phyloP scores from a whole-genome alignment of 345 rosid species.

The Jatropha curcas region DNA sequence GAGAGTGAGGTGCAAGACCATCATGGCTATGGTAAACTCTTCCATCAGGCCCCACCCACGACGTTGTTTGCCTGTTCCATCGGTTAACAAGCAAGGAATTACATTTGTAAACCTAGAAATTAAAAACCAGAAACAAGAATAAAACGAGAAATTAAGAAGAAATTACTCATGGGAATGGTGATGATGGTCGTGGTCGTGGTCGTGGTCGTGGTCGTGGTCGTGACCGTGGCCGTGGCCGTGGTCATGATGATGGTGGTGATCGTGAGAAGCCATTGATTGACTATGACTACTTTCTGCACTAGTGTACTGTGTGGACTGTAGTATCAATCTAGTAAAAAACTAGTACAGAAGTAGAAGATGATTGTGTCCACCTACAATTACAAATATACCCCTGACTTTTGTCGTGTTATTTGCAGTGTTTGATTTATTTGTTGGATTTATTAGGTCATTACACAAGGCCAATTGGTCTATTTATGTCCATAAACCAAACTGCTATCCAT shows the following conservation, averaged over 20 bases:
- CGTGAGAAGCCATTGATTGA: slow-evolving; percentile 17
- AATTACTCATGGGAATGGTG: slow-evolving; percentile 39
- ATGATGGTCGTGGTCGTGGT: slow-evolving; percentile 29
- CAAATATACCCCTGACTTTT: no score
- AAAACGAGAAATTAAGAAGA: not conserved
- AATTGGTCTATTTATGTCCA: no score
- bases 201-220: slow-evolving; percentile 13
- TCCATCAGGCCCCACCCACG: slow-evolving; percentile 82
- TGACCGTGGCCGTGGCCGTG: no score
- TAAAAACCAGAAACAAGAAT: not conserved
- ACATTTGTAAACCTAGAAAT: not conserved
- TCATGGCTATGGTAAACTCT: slow-evolving; percentile 91
- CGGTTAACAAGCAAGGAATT: not conserved
- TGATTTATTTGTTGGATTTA: no score
- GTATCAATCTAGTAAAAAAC: no score
- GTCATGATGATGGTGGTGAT: slow-evolving; percentile 4
- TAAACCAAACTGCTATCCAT: no score
- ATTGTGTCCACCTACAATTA: no score
- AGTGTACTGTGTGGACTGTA: no score
- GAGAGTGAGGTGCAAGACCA: slow-evolving; percentile 97
- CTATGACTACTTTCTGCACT: no score
- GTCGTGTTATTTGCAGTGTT: no score
- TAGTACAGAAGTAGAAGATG: no score
- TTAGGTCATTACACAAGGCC: no score
- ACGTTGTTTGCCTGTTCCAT: slow-evolving; percentile 35